A percentile compares a stretch with the other conserved stretches of the same genome.
Conservation (phyloP, 148 eudicot genomes). For the Bassia scoparia region DNA sequence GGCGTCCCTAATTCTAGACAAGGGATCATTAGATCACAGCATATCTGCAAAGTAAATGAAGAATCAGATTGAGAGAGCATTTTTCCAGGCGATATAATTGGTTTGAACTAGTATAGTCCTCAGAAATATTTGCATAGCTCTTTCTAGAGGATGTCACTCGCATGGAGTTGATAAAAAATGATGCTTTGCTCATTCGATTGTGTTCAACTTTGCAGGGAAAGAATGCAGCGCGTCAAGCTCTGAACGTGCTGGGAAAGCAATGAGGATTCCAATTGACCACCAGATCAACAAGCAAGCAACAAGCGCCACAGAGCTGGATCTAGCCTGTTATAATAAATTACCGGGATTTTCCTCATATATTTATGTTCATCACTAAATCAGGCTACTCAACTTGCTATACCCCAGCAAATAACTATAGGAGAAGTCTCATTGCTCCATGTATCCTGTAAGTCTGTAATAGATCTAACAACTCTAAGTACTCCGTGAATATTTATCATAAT, state of each 20-base stretch:
- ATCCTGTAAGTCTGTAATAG: not conserved
- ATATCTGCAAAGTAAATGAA: too few species aligned
- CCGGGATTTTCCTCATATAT: not conserved
- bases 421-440: not conserved
- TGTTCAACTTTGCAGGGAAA: constrained; percentile 37
- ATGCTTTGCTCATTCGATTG: constrained; percentile 2
- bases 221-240: constrained; percentile 60
- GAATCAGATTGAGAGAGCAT: too few species aligned
- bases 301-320: constrained; percentile 16
- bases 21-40: too few species aligned
- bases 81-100: not conserved
- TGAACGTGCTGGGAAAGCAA: constrained; percentile 58
- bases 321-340: not conserved
- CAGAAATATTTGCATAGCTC: too few species aligned
- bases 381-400: constrained; percentile 6
- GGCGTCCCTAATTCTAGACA: too few species aligned
- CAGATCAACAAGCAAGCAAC: constrained; percentile 27
- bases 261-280: constrained; percentile 31
- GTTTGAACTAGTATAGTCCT: too few species aligned
- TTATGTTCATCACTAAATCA: not conserved
- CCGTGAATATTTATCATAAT: not conserved
- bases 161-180: not conserved
- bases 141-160: too few species aligned
- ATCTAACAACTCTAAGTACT: not conserved
- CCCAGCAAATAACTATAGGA: not conserved